phyloP scores from a whole-genome alignment of 441 rosid genomes.

The Bocquillonia castaneifolia region DNA sequence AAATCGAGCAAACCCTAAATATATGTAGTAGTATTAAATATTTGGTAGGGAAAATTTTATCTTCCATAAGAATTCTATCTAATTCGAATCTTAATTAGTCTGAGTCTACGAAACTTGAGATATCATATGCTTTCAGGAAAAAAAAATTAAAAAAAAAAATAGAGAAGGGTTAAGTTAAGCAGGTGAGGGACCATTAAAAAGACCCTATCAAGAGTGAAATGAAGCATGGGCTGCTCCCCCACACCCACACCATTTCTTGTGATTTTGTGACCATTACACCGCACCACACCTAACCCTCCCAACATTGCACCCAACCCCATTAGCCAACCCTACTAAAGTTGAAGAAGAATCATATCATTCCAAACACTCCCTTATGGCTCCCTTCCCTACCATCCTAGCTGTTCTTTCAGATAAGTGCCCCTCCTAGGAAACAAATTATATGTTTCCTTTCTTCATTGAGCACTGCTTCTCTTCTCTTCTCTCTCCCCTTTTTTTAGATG shows the following conservation, averaged over 20 bases:
- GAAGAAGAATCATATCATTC: constrained; percentile 10
- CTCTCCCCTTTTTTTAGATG: not conserved
- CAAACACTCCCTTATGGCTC: constrained; percentile 23
- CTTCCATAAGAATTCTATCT: no score
- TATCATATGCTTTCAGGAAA: no score
- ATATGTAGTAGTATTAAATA: no score
- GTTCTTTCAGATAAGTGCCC: constrained; percentile 36
- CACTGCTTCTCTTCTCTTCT: not conserved
- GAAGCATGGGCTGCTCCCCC: constrained; percentile 45
- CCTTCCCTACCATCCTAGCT: constrained; percentile 40
- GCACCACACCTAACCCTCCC: constrained; percentile 15
- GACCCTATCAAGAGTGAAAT: constrained; percentile 13
- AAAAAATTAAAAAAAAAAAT: no score
- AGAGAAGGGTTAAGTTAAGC: not conserved
- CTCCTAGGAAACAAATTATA: constrained; percentile 45
- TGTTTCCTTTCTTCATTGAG: not conserved
- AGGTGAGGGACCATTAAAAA: constrained; percentile 27
- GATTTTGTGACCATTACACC: constrained; percentile 25
- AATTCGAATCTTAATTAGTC: no score
- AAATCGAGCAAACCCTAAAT: no score
- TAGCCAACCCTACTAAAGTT: not conserved
- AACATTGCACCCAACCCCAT: constrained; percentile 20
- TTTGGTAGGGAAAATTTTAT: no score
- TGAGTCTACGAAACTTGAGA: no score
- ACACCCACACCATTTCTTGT: constrained; percentile 39